phyloP scores from a whole-genome alignment of 2,329 filamentous ascomycete genomes.

The Fusarium phyllophilum region DNA sequence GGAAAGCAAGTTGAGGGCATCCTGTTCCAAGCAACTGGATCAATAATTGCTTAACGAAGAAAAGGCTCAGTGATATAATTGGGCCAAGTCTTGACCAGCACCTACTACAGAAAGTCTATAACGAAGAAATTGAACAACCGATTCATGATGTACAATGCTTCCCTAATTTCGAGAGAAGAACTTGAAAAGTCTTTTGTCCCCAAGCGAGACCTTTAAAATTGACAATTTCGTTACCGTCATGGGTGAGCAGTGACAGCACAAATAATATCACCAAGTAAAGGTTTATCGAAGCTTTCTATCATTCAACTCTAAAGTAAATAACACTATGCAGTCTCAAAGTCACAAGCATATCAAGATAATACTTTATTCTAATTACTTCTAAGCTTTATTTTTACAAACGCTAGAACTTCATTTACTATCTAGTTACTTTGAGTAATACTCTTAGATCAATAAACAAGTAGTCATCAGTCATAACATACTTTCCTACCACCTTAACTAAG shows the following conservation, averaged over 20 bases:
- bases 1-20: not conserved
- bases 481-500: too few relatives aligned
- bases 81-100: conserved; percentile 45
- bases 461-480: too few relatives aligned
- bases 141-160: not conserved
- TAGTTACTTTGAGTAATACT: too few relatives aligned
- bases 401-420: too few relatives aligned
- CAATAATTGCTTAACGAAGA: not conserved
- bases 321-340: not conserved
- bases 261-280: too few relatives aligned
- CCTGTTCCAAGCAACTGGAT: not conserved
- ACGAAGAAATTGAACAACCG: not conserved
- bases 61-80: not conserved
- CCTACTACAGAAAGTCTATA: conserved; percentile 41
- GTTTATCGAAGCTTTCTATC: not conserved
- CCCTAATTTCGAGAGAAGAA: not conserved
- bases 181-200: not conserved
- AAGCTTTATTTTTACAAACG: too few relatives aligned
- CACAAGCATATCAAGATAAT: not conserved
- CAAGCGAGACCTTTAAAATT: not conserved
- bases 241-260: not conserved
- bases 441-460: too few relatives aligned
- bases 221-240: not conserved
- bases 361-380: too few relatives aligned
- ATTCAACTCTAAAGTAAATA: not conserved